Evolutionary conservation across 192 early-diverging fungal genomes (phyloP).

Genomic region (Coemansia erecta): DNA sequence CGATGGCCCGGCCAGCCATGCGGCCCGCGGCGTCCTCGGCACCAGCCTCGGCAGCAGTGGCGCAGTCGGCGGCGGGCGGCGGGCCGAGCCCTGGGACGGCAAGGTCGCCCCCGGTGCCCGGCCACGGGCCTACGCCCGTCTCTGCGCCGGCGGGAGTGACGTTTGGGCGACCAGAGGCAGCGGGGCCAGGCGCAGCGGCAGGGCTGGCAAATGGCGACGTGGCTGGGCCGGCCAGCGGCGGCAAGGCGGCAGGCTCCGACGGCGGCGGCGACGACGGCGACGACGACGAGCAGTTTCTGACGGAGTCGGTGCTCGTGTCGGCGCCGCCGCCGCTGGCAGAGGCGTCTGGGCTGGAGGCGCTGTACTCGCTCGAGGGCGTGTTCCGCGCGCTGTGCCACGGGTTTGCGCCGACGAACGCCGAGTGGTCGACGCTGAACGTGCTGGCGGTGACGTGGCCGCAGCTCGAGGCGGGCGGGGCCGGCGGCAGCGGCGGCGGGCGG

Average conservation of each 20-base stretch:
- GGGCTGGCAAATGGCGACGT: neutral
- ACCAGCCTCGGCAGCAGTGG: slow-evolving; percentile 1
- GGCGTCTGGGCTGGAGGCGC: slow-evolving; percentile 30
- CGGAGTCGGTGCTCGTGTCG: slow-evolving; percentile 31
- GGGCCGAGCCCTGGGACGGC: neutral
- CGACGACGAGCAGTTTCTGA: slow-evolving; percentile 31
- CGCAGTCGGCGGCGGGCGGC: neutral
- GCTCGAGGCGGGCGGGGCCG: slow-evolving; percentile 25
- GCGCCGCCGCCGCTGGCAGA: slow-evolving; percentile 26
- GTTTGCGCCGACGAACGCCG: slow-evolving; percentile 37
- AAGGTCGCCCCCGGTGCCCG: neutral
- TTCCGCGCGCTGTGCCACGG: slow-evolving; percentile 49
- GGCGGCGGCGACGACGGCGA: slow-evolving; percentile 2
- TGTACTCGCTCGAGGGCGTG: slow-evolving; percentile 32
- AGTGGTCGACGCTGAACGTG: slow-evolving; percentile 53
- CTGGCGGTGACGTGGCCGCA: slow-evolving; percentile 51
- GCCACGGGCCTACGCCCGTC: neutral
- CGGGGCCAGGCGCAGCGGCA: neutral
- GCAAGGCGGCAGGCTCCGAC: too few relatives aligned
- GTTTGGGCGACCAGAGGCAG: neutral
- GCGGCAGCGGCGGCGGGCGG: slow-evolving; percentile 17
- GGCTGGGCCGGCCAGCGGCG: too few relatives aligned
- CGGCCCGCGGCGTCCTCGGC: neutral
- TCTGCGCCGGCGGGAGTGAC: neutral
- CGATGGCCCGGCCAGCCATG: slow-evolving; percentile 7